Evolutionary conservation across 345 rosid genomes (phyloP).

Genomic region (rapeseed (Brassica napus)): DNA sequence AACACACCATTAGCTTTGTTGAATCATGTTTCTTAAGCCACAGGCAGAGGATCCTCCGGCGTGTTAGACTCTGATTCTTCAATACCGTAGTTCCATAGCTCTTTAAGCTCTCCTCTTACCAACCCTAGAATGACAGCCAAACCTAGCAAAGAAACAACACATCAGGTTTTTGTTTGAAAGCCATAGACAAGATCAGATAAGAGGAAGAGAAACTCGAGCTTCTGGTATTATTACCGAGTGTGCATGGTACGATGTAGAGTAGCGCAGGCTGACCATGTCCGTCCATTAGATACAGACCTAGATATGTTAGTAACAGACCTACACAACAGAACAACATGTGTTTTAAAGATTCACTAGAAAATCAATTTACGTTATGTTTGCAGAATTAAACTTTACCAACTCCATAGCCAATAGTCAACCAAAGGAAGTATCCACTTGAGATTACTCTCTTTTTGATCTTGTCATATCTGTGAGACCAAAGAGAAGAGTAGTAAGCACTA

Average conservation of each 20-base stretch:
- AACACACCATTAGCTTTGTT: constrained; percentile 20
- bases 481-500: not conserved
- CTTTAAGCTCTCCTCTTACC: constrained; percentile 70
- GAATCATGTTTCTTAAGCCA: constrained; percentile 21
- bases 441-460: constrained; percentile 59
- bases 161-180: constrained; percentile 6
- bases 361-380: not conserved
- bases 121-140: constrained; percentile 56
- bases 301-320: constrained; percentile 83
- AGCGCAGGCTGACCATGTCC: constrained; percentile 99
- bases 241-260: constrained; percentile 94
- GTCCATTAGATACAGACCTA: constrained; percentile 87
- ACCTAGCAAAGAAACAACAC: constrained; percentile 44
- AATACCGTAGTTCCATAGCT: constrained; percentile 56
- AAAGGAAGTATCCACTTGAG: constrained; percentile 65
- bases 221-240: constrained; percentile 62
- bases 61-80: constrained; percentile 40
- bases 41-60: constrained; percentile 6
- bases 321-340: constrained; percentile 30
- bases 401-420: constrained; percentile 81
- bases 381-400: constrained; percentile 50
- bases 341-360: not conserved
- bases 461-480: constrained; percentile 61
- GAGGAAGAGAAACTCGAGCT: constrained; percentile 12
- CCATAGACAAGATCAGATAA: not conserved